Evolutionary conservation across 225 moss, liverwort and hornwort genomes (phyloP).

Genomic region (Pleurozium schreberi): DNA sequence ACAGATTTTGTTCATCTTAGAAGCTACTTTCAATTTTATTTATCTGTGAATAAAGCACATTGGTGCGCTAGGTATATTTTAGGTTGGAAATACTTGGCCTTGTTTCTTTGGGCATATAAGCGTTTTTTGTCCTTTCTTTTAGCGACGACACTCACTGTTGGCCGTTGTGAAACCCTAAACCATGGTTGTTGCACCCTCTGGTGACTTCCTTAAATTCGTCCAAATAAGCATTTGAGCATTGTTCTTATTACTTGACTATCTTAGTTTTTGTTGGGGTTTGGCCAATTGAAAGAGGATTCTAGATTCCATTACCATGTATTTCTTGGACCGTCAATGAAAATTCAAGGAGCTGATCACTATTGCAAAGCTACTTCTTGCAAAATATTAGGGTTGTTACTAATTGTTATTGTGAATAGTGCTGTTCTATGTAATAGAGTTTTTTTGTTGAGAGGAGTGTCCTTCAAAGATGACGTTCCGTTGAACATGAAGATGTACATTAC

Average conservation of each 20-base stretch:
- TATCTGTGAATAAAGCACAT: slow-evolving; percentile 26
- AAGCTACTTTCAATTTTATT: slow-evolving; percentile 17
- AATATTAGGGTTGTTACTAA: not conserved
- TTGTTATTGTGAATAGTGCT: not conserved
- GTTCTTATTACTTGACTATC: no score
- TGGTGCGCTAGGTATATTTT: not conserved
- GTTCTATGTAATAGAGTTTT: not conserved
- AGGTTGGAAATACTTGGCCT: not conserved
- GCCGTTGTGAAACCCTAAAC: not conserved
- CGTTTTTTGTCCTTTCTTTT: not conserved
- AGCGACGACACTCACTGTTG: not conserved
- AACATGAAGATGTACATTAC: not conserved
- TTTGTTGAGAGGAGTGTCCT: not conserved
- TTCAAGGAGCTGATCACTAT: not conserved
- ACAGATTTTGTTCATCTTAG: slow-evolving; percentile 21
- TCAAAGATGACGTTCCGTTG: not conserved
- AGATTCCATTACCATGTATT: not conserved
- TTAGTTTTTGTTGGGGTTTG: not conserved
- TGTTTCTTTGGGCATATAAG: not conserved
- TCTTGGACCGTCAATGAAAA: not conserved
- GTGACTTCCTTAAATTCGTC: not conserved
- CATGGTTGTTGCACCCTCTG: not conserved
- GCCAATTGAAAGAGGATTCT: not conserved
- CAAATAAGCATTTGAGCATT: not conserved
- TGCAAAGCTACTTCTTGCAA: not conserved